These are phyloP conservation scores for Camelina laxa DNA, from an alignment of 345 rosid genomes.

Conservation along the genomic window DNA sequence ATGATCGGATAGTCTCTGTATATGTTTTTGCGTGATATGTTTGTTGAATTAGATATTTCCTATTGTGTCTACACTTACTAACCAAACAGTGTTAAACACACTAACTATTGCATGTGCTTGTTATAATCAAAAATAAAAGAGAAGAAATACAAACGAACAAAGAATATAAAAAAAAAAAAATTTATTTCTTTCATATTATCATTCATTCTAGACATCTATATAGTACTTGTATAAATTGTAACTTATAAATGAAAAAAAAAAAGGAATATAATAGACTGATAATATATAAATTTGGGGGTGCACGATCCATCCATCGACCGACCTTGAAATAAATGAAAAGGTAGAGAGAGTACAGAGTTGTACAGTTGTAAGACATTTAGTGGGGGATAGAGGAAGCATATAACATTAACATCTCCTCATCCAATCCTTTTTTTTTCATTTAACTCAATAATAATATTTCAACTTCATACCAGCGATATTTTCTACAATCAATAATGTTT, in stretches of 20 bases:
- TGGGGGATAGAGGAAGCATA: slow-evolving; percentile 39
- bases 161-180: too few relatives aligned
- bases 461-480: slow-evolving; percentile 38
- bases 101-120: too few relatives aligned
- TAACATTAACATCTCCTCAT: slow-evolving; percentile 37
- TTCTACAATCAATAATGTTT: slow-evolving; percentile 4
- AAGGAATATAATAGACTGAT: background rate
- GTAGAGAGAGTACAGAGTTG: slow-evolving; percentile 42
- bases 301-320: slow-evolving; percentile 40
- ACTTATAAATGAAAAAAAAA: background rate
- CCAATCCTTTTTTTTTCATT: slow-evolving; percentile 4
- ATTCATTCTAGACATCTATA: too few relatives aligned
- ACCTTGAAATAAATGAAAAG: slow-evolving; percentile 43
- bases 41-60: too few relatives aligned
- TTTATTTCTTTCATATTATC: too few relatives aligned
- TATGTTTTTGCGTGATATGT: background rate
- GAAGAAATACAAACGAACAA: too few relatives aligned
- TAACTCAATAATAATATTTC: slow-evolving; percentile 22
- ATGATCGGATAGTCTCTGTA: background rate
- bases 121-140: too few relatives aligned
- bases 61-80: too few relatives aligned
- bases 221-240: background rate
- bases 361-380: slow-evolving; percentile 41
- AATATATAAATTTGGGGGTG: slow-evolving; percentile 25
- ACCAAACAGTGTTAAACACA: too few relatives aligned